Evolutionary conservation across 2,329 filamentous ascomycete species (phyloP), one percentile per base, ranked within the genome.

Genomic region (Ophiostoma montium): DNA sequence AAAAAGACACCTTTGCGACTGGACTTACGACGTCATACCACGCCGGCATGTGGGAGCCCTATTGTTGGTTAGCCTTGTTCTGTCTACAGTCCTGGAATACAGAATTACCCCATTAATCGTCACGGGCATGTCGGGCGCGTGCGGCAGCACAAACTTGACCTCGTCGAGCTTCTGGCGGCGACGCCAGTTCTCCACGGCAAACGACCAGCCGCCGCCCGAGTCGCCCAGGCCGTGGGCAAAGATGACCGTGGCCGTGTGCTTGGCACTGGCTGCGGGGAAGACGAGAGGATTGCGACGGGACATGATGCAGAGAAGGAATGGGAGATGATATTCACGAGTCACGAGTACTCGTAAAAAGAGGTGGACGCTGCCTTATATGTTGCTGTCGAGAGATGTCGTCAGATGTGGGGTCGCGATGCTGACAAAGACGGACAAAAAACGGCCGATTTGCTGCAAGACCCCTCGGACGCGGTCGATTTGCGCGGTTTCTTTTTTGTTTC

Each of bases 211-310:
- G 56, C 77, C 71, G 39, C 84, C 85, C 30, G 74, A 83, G 63
- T 96, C 92, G 54, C 92, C 92, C 35, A 98, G 72, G 13, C 92
- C 92, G 64, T 98, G 92, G 47, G 86, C 75, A 66, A 95, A 88
- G 60, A 98, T 96, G 59, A 96, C 84, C 3, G 90, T 95, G 21
- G 88, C 88, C 35, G 92, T 95, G 67, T 96, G 92, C 61, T 78
- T 79, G 27, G 49, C 41, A 62, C 78, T 84, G 32, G 85, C 69
- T 36, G 89, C 86, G 27, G 86, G 86, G 52, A 94, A 80, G 18
- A 92, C 74, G 49, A 92, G 70, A 13, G 80, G 78, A 15, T 67
- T 35, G 11, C 35, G 46, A 19, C 49, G 43, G 11, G 50, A 52
- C 50, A 52, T 54, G 19, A 4, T 47, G 45, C 13, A 12, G 8